These are phyloP conservation scores for Medicago truncatula DNA, from an alignment of 306 rosid species.

Conservation along the genomic window MtrunA17r5.0-ANR NC_053043.1:36835001-36835500, in stretches of 20 bases:
- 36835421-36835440: background rate
- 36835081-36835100: constrained; percentile 50
- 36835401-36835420: no score
- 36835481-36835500: no score
- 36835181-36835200: constrained; percentile 49
- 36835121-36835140: constrained; percentile 47
- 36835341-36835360: constrained; percentile 29
- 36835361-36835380: constrained; percentile 40
- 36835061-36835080: constrained; percentile 52
- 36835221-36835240: constrained; percentile 53
- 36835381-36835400: constrained; percentile 49
- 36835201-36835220: constrained; percentile 59
- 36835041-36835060: no score
- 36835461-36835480: no score
- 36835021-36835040: no score
- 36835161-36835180: constrained; percentile 49
- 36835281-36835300: constrained; percentile 40
- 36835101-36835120: constrained; percentile 47
- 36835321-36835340: constrained; percentile 37
- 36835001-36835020: no score
- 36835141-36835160: constrained; percentile 53
- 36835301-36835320: constrained; percentile 30
- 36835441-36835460: no score
- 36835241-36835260: constrained; percentile 58
- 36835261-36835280: constrained; percentile 38